Evolutionary conservation across 1,139 yeast species (phyloP), one percentile per base, ranked within the genome.

Genomic region (Yamadazyma blattariae): DNA sequence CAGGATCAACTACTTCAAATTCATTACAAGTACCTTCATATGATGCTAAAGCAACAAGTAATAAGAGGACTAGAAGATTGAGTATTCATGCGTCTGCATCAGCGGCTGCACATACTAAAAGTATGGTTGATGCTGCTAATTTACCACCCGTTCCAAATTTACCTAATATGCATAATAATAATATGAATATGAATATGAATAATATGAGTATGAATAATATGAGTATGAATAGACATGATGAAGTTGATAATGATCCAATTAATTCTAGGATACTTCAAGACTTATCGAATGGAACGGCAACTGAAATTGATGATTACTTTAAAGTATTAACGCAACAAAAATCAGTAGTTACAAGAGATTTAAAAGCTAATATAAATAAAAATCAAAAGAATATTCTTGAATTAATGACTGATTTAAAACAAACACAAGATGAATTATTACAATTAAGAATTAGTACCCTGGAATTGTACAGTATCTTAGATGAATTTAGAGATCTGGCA

Each of bases 331-430:
- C 64, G 4, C 63, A 70, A 29, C 71, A 84, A 48, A 74, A 79
- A 32, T 64, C 67, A 10, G 59, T 73, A 36, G 74, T 84, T 24
- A 73, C 74, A n/a, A 64, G 68, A 29, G 88, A 84, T 42, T 78
- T 87, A 40, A 82, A 82, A 51, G 64, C 63, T 20, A 77, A 78
- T 40, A 75, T 88, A 39, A 76, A 82, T 48, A 78, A 77, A 47
- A 87, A 88, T 41, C 89, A 85, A 52, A 77, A 77, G 48, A 80
- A 86, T 40, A 81, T 89, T 34, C 58, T 86, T 35, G 74, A 74
- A 32, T 81, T 88, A 7, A 82, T 89, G 32, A 68, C 71, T 27
- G 86, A 84, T 42, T 64, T 89, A 26, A 67, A 71, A 31, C 70
- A 69, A 14, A 80, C 94, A 0, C 80, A 82, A 40, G 67, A 73